phyloP scores from a whole-genome alignment of 1,139 yeast species.

The Suhomyces wounanorum region DNA sequence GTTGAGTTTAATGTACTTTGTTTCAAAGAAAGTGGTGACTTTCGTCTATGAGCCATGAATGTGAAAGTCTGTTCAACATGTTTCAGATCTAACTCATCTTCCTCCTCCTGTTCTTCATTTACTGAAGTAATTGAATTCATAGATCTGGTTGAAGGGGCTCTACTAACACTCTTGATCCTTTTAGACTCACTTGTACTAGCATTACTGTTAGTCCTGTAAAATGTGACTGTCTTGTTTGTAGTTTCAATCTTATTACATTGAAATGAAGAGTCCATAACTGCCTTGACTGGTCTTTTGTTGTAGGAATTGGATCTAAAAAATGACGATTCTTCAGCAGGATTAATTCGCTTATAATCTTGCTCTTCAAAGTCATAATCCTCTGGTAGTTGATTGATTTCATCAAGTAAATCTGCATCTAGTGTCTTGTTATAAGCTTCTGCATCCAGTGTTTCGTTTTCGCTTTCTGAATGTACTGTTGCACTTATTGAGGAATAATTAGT shows the following conservation, averaged over 20 bases:
- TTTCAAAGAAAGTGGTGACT: background rate
- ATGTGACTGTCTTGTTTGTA: conserved; percentile 56
- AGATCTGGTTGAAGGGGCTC: conserved; percentile 33
- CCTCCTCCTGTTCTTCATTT: conserved; percentile 25
- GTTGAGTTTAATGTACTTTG: background rate
- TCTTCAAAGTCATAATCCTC: conserved; percentile 60
- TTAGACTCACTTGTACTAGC: conserved; percentile 18
- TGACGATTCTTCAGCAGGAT: conserved; percentile 6
- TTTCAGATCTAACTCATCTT: conserved; percentile 15
- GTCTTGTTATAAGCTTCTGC: conserved; percentile 18
- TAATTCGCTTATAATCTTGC: conserved; percentile 20
- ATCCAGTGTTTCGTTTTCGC: conserved; percentile 12
- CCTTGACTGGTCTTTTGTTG: conserved; percentile 39
- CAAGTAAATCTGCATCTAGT: conserved; percentile 43
- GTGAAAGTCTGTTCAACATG: background rate
- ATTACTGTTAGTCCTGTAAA: conserved; percentile 39
- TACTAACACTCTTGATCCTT: conserved; percentile 25
- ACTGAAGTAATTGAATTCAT: conserved; percentile 29
- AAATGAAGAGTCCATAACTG: conserved; percentile 24
- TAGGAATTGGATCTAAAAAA: conserved; percentile 39
- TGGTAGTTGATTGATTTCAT: conserved; percentile 59
- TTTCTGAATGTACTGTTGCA: conserved; percentile 4
- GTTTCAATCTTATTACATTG: conserved; percentile 52
- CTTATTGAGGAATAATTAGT: background rate
- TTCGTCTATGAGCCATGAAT: conserved; percentile 3